A percentile compares a stretch with the other conserved stretches of the same genome.
phyloP scores from a whole-genome alignment of 441 rosid species.

The Euphorbia celastroides region DNA sequence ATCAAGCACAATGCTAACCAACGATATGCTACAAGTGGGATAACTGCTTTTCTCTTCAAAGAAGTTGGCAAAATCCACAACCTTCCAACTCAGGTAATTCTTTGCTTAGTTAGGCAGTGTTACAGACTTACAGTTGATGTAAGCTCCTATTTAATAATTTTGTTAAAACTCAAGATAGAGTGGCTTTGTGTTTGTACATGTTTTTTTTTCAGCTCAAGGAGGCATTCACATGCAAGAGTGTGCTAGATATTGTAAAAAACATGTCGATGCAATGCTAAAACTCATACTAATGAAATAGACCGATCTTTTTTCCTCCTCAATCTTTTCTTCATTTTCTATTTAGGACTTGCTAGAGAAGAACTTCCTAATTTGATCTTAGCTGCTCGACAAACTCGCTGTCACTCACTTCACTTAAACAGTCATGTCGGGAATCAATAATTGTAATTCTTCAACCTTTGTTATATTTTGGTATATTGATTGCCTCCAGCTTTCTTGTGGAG shows the following conservation, averaged over 20 bases:
- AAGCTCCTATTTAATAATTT: not conserved
- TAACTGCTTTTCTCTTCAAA: constrained; percentile 84
- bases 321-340: not conserved
- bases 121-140: not conserved
- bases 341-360: constrained; percentile 1
- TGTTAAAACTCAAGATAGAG: not conserved
- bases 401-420: not conserved
- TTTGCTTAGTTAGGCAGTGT: not conserved
- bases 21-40: constrained; percentile 88
- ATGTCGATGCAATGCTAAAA: not conserved
- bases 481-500: not conserved
- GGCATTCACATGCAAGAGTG: not conserved
- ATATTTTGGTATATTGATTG: not conserved
- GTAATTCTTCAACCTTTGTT: not conserved
- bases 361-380: not conserved
- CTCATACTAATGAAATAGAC: not conserved
- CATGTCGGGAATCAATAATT: not conserved
- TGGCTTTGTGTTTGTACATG: not conserved
- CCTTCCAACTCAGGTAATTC: constrained; percentile 83
- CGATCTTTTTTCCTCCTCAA: not conserved
- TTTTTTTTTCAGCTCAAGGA: not conserved
- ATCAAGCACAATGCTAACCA: constrained; percentile 96
- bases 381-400: not conserved
- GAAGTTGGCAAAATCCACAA: constrained; percentile 75
- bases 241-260: not conserved